Conservation (phyloP, 306 rosid species). For the Hippophae rhamnoides region DNA sequence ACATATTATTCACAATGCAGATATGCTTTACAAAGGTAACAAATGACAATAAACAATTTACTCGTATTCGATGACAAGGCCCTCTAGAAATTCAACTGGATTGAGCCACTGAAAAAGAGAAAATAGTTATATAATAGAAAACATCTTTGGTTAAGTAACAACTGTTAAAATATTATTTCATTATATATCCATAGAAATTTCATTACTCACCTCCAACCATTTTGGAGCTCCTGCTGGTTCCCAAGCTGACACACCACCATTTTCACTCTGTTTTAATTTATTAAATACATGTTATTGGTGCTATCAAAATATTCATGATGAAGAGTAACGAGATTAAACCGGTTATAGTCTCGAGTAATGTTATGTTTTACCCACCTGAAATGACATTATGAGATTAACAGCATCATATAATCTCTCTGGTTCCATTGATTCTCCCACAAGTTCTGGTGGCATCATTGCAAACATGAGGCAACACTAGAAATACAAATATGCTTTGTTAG, state of each 20-base stretch:
- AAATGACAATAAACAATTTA: not conserved
- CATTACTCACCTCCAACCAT: conserved; percentile 15
- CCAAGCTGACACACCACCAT: conserved; percentile 53
- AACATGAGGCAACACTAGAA: conserved; percentile 17
- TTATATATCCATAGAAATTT: not conserved
- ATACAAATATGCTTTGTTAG: not conserved
- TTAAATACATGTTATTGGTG: too few relatives aligned
- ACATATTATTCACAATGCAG: too few relatives aligned
- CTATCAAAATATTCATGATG: too few relatives aligned
- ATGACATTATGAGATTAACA: conserved; percentile 16
- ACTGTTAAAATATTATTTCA: too few relatives aligned
- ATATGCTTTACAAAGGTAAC: too few relatives aligned
- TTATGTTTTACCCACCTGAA: conserved; percentile 4
- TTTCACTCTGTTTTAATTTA: conserved; percentile 31
- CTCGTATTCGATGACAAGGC: conserved; percentile 28
- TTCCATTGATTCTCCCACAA: conserved; percentile 19
- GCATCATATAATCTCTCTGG: conserved; percentile 21
- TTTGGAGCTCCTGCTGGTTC: conserved; percentile 18
- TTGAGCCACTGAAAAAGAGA: conserved; percentile 22
- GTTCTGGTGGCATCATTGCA: not conserved
- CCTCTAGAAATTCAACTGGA: conserved; percentile 31
- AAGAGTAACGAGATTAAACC: too few relatives aligned
- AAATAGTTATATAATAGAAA: not conserved
- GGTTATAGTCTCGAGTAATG: too few relatives aligned
- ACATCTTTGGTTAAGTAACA: too few relatives aligned